These are phyloP conservation scores for Alternaria dauci DNA, from an alignment of 2,329 filamentous ascomycete genomes.

Conservation along the genomic window DNA sequence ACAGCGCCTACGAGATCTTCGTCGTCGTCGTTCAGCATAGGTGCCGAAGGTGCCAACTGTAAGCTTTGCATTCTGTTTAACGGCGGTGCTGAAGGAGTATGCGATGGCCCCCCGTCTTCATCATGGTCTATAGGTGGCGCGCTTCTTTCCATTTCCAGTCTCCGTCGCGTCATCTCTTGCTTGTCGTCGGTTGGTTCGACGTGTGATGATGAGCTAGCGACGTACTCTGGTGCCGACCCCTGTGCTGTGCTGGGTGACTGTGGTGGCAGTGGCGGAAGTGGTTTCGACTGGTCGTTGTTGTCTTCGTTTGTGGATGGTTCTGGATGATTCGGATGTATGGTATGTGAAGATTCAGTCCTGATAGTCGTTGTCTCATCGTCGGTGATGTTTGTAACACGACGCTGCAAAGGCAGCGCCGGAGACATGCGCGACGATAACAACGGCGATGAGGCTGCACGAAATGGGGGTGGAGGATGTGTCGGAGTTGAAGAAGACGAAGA, in stretches of 20 bases:
- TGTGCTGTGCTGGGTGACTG: conserved; percentile 22
- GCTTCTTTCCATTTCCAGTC: conserved; percentile 53
- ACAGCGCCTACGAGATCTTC: conserved; percentile 43
- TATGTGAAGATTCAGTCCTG: conserved; percentile 35
- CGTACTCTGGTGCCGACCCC: conserved; percentile 37
- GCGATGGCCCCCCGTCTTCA: conserved; percentile 30
- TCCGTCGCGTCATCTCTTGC: conserved; percentile 71
- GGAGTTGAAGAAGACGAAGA: conserved; percentile 34
- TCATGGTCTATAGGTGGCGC: conserved; percentile 47
- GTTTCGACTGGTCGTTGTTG: conserved; percentile 21
- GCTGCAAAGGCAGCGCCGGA: conserved; percentile 23
- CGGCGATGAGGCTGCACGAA: conserved; percentile 26
- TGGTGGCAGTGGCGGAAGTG: conserved; percentile 34
- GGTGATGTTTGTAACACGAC: conserved; percentile 16
- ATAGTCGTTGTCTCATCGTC: conserved; percentile 26
- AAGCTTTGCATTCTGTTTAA: conserved; percentile 15
- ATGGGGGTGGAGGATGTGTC: conserved; percentile 38
- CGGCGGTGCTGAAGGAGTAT: conserved; percentile 31
- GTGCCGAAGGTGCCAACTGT: conserved; percentile 39
- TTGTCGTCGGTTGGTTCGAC: conserved; percentile 72
- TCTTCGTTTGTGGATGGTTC: conserved; percentile 19
- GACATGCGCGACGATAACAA: conserved; percentile 17
- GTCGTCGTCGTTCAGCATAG: conserved; percentile 46
- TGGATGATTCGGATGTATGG: conserved; percentile 27
- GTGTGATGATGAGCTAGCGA: conserved; percentile 40